Conservation (phyloP, 202 grass and related monocot genomes). For the Setaria italica region DNA sequence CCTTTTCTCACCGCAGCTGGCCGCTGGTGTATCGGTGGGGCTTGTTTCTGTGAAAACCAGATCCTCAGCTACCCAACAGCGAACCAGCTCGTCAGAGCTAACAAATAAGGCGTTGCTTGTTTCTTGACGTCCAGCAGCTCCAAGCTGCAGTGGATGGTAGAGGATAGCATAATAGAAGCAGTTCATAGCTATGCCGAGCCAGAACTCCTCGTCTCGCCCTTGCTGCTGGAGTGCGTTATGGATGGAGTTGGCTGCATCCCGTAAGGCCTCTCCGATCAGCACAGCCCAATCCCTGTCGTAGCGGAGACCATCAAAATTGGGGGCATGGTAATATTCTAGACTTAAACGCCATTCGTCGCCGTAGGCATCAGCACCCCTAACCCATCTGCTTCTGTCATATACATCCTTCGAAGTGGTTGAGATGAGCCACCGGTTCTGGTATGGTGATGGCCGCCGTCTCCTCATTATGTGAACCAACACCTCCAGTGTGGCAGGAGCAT, state of each 20-base stretch:
- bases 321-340: not conserved
- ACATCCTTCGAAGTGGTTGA: not conserved
- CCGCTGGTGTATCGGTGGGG: not conserved
- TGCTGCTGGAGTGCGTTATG: not conserved
- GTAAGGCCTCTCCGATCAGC: not conserved
- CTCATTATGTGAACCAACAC: not conserved
- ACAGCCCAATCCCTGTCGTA: not conserved
- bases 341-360: too few relatives aligned
- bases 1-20: not conserved
- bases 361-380: too few relatives aligned
- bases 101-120: not conserved
- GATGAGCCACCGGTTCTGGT: not conserved
- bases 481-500: not conserved
- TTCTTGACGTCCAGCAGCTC: not conserved
- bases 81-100: not conserved
- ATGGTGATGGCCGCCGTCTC: accelerated
- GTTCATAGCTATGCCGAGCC: not conserved
- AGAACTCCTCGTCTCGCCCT: not conserved
- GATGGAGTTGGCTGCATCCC: not conserved
- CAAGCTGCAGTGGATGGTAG: not conserved
- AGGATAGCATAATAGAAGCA: not conserved
- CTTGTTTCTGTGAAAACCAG: not conserved
- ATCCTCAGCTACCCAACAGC: not conserved
- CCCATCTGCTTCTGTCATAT: not conserved
- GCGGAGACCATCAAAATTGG: not conserved